Conservation (phyloP, 176 grass and related monocot species). For the Rhynchospora pubera region DNA sequence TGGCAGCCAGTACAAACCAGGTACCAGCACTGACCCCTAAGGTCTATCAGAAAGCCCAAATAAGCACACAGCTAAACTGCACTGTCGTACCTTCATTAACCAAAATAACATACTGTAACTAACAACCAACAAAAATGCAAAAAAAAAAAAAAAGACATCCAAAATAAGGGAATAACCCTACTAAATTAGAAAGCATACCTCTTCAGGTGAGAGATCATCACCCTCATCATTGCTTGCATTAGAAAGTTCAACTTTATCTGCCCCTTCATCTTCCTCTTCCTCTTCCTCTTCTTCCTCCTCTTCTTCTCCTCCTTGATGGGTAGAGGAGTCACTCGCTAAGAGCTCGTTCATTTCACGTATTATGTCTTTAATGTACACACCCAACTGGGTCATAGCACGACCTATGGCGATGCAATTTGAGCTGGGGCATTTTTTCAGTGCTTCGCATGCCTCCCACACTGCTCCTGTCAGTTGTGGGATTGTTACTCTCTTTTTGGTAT, state of each 20-base stretch:
- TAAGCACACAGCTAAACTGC: background rate
- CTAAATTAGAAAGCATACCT: slow-evolving; percentile 26
- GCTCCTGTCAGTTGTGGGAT: slow-evolving; percentile 57
- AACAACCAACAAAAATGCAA: background rate
- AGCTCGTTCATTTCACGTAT: slow-evolving; percentile 88
- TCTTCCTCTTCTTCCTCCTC: slow-evolving; percentile 44
- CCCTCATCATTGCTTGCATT: slow-evolving; percentile 45
- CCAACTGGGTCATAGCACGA: slow-evolving; percentile 68
- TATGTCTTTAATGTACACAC: slow-evolving; percentile 72
- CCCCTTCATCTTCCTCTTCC: background rate
- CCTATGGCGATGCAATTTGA: slow-evolving; percentile 66
- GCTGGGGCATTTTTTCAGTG: slow-evolving; percentile 71
- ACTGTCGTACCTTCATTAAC: background rate
- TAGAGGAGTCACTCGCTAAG: slow-evolving; percentile 32
- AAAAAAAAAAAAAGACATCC: too few species aligned
- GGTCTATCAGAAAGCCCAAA: background rate
- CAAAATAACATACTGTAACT: background rate
- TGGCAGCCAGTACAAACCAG: background rate
- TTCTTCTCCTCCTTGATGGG: slow-evolving; percentile 28
- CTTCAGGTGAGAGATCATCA: slow-evolving; percentile 62
- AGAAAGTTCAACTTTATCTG: background rate
- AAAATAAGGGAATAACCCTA: background rate
- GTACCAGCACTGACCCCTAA: background rate
- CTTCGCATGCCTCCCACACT: slow-evolving; percentile 83
- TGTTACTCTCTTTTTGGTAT: slow-evolving; percentile 32